These are phyloP conservation scores for Sporothrix protearum DNA, from an alignment of 2,329 filamentous ascomycete species.

Conservation along the genomic window DNA sequence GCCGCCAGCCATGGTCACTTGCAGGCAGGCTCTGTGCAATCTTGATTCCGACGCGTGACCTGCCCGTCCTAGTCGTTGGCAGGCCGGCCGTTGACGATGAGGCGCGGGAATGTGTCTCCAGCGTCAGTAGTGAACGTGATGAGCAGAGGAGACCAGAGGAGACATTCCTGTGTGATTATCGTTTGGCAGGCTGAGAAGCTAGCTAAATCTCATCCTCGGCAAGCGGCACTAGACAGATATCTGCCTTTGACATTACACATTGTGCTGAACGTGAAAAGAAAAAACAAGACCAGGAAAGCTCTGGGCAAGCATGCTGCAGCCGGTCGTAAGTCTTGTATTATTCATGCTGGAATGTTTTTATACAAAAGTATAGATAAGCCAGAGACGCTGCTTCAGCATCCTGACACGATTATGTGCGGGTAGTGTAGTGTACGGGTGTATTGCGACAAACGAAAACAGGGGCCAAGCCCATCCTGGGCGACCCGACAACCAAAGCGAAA, in stretches of 20 bases:
- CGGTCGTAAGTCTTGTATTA: too few relatives aligned
- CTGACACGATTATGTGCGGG: neutral
- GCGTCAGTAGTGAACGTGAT: neutral
- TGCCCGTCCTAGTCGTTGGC: slow-evolving; percentile 32
- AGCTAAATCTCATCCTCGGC: too few relatives aligned
- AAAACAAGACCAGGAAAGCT: neutral
- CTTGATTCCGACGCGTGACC: slow-evolving; percentile 36
- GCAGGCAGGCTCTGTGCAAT: slow-evolving; percentile 36
- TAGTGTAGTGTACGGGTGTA: neutral
- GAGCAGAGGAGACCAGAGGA: too few relatives aligned
- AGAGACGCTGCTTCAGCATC: too few relatives aligned
- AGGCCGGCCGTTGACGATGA: slow-evolving; percentile 26
- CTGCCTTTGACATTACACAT: too few relatives aligned
- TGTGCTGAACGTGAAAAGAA: too few relatives aligned
- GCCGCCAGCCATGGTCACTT: slow-evolving; percentile 32
- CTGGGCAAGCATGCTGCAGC: too few relatives aligned
- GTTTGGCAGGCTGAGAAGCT: too few relatives aligned
- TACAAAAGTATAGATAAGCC: neutral
- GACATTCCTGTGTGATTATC: too few relatives aligned
- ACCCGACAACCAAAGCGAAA: neutral
- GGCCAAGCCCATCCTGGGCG: neutral
- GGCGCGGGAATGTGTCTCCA: slow-evolving; percentile 29
- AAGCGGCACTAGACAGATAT: too few relatives aligned
- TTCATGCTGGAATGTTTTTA: neutral
- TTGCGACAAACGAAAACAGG: neutral